Base-by-base conservation (phyloP, 2,329 filamentous ascomycete species). In the Clonostachys byssicola region DNA sequence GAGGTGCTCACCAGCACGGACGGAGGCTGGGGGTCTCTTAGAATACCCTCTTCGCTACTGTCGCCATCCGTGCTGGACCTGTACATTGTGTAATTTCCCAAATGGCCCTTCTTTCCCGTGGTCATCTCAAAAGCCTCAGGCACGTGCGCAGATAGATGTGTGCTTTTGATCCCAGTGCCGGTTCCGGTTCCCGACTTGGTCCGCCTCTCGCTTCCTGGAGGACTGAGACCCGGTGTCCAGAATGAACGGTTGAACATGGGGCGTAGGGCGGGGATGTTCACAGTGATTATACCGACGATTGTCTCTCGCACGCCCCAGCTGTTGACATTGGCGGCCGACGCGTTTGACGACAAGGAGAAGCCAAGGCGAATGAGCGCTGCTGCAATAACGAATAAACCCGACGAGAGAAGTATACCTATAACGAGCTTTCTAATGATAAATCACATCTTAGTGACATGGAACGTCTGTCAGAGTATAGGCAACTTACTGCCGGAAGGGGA, bases 211-310 rank as follows among this genome's bases (percentile, higher is more conserved):
- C 7, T n/a, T 14, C 14, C 40, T 42, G 17, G n/a, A 23, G 20
- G 20, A 23, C 20, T 23, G 20, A 23, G 20, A 23, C 30, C 14
- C 14, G 42, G 45, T 66, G 68, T 38, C 46, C 46, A 48, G 42
- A 48, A 42, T 13, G 10, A 33, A 34, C 17, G 38, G 33, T 35
- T 47, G 33, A 47, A 18, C 18, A 50, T 12, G 16, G 49, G 49
- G 14, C 49, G 47, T 6, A 50, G 36, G 16, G 44, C 40, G 7
- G 49, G 49, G 33, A 44, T 44, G 20, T 47, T 48, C 48, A 70
- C 64, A 13, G 63, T 61, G 35, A 71, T 60, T 23, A 70, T 64
- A 14, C 62, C 65, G 35, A 70, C 64, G 41, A 71, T 65, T 47
- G 56, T 62, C 20, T 61, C 58, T 1, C 58, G 56, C 5, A 61